Percentiles rank a stretch among this genome's conserved stretches.
Conservation (phyloP, 2,329 filamentous ascomycete species). For the Microsporum audouinii region DNA sequence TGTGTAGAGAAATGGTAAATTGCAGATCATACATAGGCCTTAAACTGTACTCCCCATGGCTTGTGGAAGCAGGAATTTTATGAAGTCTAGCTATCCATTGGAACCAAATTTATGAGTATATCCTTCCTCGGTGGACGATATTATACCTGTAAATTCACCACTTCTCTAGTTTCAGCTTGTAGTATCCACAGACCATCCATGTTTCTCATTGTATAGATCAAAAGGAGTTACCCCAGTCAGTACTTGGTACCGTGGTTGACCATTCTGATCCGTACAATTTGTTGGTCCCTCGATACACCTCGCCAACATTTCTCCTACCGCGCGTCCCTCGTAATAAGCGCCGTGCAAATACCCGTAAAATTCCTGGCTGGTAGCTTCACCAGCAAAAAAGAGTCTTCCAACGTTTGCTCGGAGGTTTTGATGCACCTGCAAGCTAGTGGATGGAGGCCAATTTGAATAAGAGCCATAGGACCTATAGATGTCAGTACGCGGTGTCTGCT, state of each 20-base stretch:
- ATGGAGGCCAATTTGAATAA: slow-evolving; percentile 57
- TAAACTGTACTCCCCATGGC: no score
- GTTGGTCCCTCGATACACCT: neutral
- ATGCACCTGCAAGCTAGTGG: slow-evolving; percentile 53
- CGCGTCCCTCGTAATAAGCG: slow-evolving; percentile 47
- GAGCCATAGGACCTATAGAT: slow-evolving; percentile 40
- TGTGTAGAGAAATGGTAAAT: slow-evolving; percentile 68
- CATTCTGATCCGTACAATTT: slow-evolving; percentile 3
- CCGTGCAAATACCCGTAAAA: slow-evolving; percentile 58
- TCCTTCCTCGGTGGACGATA: no score
- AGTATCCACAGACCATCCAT: neutral
- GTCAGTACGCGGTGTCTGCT: neutral
- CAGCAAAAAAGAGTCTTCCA: slow-evolving; percentile 51
- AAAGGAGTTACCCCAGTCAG: slow-evolving; percentile 2
- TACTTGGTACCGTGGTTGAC: neutral
- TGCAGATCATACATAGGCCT: no score
- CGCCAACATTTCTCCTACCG: slow-evolving; percentile 31
- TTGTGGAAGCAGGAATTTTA: no score
- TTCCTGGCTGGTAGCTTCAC: slow-evolving; percentile 50
- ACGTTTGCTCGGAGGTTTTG: slow-evolving; percentile 58
- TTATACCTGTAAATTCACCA: neutral
- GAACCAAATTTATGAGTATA: no score
- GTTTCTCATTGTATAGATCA: slow-evolving; percentile 1
- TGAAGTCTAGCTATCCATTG: no score
- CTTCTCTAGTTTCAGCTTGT: neutral